Evolutionary conservation across 805 yeast genomes (phyloP), one percentile per base, ranked within the genome.

Genomic region (Kazachstania africana): DNA sequence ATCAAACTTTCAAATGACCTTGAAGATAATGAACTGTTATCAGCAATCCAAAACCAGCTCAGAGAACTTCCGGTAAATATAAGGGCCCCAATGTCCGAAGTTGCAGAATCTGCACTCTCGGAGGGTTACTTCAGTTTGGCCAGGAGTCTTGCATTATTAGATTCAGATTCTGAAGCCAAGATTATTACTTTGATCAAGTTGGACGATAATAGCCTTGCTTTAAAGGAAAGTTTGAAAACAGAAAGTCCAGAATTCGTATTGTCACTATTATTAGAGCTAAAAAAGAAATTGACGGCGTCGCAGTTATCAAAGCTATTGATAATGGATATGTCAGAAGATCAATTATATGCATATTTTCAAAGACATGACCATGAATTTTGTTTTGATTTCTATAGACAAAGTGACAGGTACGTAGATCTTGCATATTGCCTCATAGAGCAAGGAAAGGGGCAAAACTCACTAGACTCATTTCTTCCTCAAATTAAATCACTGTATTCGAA

Each of bases 51-150:
- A 5, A 22, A 33, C 4, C 38, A 39, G 19, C 14, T 33, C 12
- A 18, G 21, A 8, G 35, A 18, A n/a, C 12, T 46, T 12, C 34
- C 42, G 2, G 20, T 29, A 12, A 32, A 24, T 10, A 56, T 62
- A 6, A 69, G 70, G 34, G 57, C 83, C 12, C 45, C 48, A 3
- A 40, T 51, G 45, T 40, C 48, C 3, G 30, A 33, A 24, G 35
- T 54, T 29, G 45, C 55, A 3, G 35, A 45, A 16, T 31, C 38
- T 16, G 55, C 58, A 6, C 50, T 40, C 31, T 26, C 37, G 3
- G 96, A 88, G 53, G 97, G 97, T 1, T 63, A 97, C 17, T 51
- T 68, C 8, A 62, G 65, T 16, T 56, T 91, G 15, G 78, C 95
- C 23, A 71, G 77, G 33, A 60, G 67, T 27, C 53, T 91, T n/a